These are phyloP conservation scores for Puccinia coronata DNA, from an alignment of 1,284 basidiomycete genomes.

Conservation along the genomic window DNA sequence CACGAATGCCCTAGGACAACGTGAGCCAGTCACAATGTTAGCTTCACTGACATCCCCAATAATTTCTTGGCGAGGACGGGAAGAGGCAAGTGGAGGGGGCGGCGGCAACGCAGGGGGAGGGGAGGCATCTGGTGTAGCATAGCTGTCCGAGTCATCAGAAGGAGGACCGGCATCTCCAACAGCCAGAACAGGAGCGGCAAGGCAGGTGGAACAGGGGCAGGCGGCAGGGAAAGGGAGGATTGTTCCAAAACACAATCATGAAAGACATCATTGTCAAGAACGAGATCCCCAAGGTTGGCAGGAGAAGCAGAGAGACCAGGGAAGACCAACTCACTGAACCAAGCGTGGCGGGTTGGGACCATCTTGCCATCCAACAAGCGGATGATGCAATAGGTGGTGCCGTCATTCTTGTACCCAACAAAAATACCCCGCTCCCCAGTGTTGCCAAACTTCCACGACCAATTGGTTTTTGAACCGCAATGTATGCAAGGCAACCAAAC, in stretches of 20 bases:
- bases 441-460: neutral
- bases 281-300: neutral
- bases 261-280: neutral
- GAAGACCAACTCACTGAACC: neutral
- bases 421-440: too few relatives aligned
- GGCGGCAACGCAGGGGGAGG: too few relatives aligned
- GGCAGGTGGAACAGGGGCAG: too few relatives aligned
- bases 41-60: neutral
- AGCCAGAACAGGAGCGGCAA: too few relatives aligned
- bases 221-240: too few relatives aligned
- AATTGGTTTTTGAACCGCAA: neutral
- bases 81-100: neutral
- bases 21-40: neutral
- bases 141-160: too few relatives aligned
- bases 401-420: neutral
- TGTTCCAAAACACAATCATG: neutral
- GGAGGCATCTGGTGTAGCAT: too few relatives aligned
- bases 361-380: neutral
- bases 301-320: neutral
- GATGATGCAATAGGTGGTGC: neutral
- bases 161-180: too few relatives aligned
- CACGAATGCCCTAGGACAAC: neutral
- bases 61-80: neutral
- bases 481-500: neutral
- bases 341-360: neutral